Base-by-base conservation (phyloP, 192 early-diverging fungal species). In the Borealophlyctis nickersoniae region DNA sequence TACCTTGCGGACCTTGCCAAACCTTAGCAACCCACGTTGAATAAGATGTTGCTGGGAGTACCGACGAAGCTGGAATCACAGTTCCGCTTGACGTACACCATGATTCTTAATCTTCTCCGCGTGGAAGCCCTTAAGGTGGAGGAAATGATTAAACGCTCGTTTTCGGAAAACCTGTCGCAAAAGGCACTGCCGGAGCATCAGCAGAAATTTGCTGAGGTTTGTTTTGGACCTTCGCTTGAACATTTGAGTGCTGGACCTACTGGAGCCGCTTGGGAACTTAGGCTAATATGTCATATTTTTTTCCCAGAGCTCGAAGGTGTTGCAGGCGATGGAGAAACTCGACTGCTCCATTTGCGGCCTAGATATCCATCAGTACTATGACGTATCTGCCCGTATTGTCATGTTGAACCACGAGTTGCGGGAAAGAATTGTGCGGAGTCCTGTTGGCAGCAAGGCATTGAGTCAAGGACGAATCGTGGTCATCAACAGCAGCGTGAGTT, bases 71-170 rank as follows among this genome's bases (percentile, higher is more conserved):
- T 99, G 0, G 88, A 90, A 60, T 93, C 91, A 3, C 95, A 97
- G 73, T 99, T 99, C 86, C 83, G 92, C 16, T 75, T 99, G 49
- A 99, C 95, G 0, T 99, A 99, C 74, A 95, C 89, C 36, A 99
- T 99, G 96, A 96, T 99, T 58, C 72, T 99, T 23, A 98, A 95
- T 63, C 78, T 99, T 57, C 83, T 99, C 59, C 88, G 96, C 33
- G 94, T 95, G 2, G 93, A 96, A 66, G 89, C 93, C 14, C 79
- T 99, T 27, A 90, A 90, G 50, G 94, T 98, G 0, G 96, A 99
- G 63, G 96, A 99, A 62, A 94, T 99, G 88, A 97, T 99, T 73
- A 95, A 96, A 64, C 89, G 93, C 35, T 91, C 88, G 75, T 99
- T 99, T 86, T 93, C 89, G 2, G 96, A 97, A 64, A 93, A 93